Base-by-base conservation (phyloP, 306 rosid species). In the Lotus japonicus region DNA sequence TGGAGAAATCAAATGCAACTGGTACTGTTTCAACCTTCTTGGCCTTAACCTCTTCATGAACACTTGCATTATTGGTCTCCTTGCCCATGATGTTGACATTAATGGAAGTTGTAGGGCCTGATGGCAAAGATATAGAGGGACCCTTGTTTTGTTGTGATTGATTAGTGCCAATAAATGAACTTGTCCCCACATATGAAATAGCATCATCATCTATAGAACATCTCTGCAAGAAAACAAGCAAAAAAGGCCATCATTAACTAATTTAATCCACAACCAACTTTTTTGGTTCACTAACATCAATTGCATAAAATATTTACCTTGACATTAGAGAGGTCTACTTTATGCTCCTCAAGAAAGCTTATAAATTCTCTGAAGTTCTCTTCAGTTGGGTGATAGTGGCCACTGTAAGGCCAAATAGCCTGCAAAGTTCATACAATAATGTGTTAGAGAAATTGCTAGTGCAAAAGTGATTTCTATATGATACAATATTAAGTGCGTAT, bases 401-500 rank as follows among this genome's bases (percentile, higher is more conserved):
- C 99, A 58, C 99, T 94, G 59, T 94, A 94, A 4, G 99, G 99
- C 99, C 99, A 94, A 73, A 94, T 94, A 19, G 99, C 99, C 97
- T 91, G 80, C 65, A 73, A 75, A 43, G 12, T 62, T 46, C 19
- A 50, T n/a, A 28, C 21, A 69, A 46, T 5, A 68, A 17, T 55
- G 42, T 19, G 46, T 58, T 42, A 75, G 70, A n/a, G 4, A 38
- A 65, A n/a, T 63, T 73, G 62, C 16, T 60, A 15, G 7, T 62
- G 35, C 38, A 19, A 36, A 41, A 68, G 65, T 56, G 1, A 41
- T 41, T 3, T 41, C 7, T n/a, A 44, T 18, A 4, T 13, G 48
- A 51, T 5, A 31, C 0, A 45, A 41, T 41, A 41, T 38, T 38
- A 38, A 26, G 31, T 26, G 31, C 31, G 4, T 26, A 4, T 26